These are phyloP conservation scores for Trifolium pratense DNA, from an alignment of 306 rosid genomes.

Conservation along the genomic window DNA sequence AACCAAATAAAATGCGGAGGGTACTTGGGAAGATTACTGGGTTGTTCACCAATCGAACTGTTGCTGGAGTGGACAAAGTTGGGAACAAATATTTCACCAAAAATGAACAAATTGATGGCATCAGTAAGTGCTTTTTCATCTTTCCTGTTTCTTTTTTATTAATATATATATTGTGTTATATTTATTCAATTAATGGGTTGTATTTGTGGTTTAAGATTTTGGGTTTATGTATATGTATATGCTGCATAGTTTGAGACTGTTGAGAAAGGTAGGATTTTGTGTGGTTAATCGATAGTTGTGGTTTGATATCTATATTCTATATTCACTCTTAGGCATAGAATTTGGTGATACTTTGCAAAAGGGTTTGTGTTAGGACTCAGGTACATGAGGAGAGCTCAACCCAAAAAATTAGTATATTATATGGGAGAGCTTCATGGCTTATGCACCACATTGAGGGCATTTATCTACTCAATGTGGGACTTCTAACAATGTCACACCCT, in stretches of 20 bases:
- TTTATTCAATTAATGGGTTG: neutral
- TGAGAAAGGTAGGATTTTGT: neutral
- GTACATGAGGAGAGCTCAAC: too few species aligned
- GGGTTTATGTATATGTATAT: neutral
- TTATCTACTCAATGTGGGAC: too few species aligned
- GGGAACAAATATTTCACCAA: slow-evolving; percentile 79
- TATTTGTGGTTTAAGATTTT: slow-evolving; percentile 20
- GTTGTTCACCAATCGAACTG: slow-evolving; percentile 56
- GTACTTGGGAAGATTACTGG: slow-evolving; percentile 61
- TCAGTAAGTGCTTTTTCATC: slow-evolving; percentile 65
- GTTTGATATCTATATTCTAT: slow-evolving; percentile 16
- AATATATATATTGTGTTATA: neutral
- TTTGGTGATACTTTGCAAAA: slow-evolving; percentile 25
- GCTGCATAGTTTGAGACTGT: neutral
- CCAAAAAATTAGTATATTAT: too few species aligned
- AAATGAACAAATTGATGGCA: slow-evolving; percentile 73
- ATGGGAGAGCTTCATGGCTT: too few species aligned
- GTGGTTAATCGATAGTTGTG: neutral
- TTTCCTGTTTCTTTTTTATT: slow-evolving; percentile 20
- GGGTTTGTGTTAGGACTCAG: neutral
- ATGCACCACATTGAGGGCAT: too few species aligned
- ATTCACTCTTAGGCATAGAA: slow-evolving; percentile 6
- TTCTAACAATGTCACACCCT: too few species aligned
- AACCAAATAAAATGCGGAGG: slow-evolving; percentile 60
- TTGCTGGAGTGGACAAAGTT: slow-evolving; percentile 70